Evolutionary conservation across 768 basidiomycete genomes (phyloP).

Genomic region (Sporobolomyces pararoseus): DNA sequence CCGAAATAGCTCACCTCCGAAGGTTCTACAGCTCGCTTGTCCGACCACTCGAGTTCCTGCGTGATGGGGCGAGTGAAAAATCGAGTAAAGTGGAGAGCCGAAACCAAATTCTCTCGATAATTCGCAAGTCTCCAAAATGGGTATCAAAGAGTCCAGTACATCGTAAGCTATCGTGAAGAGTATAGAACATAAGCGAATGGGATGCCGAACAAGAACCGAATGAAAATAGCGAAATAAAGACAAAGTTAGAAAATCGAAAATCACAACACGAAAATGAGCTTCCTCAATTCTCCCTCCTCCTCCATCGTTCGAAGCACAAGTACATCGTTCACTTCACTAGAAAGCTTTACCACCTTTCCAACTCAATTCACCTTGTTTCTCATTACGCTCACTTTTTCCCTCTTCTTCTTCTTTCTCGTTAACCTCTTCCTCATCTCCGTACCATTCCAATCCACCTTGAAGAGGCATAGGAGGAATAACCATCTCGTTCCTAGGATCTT

Average conservation of each 20-base stretch:
- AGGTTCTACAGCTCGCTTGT: too few relatives aligned
- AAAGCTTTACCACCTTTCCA: constrained; percentile 12
- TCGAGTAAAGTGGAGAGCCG: too few relatives aligned
- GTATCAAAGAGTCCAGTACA: too few relatives aligned
- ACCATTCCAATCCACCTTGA: not conserved
- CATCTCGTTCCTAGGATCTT: not conserved
- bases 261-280: not conserved
- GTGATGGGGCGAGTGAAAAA: too few relatives aligned
- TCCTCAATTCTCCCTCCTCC: not conserved
- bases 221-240: not conserved
- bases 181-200: too few relatives aligned
- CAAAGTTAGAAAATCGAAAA: not conserved
- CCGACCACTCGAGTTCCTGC: too few relatives aligned
- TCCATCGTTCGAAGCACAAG: not conserved
- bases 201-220: too few relatives aligned
- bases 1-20: too few relatives aligned
- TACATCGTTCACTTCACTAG: too few relatives aligned
- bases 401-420: not conserved
- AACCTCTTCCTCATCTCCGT: not conserved
- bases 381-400: not conserved
- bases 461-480: not conserved
- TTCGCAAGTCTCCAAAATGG: too few relatives aligned
- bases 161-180: too few relatives aligned
- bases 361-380: not conserved
- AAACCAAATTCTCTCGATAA: too few relatives aligned